Evolutionary conservation across 192 early-diverging fungal genomes (phyloP), one percentile per base, ranked within the genome.

Genomic region (Podila epicladia): DNA sequence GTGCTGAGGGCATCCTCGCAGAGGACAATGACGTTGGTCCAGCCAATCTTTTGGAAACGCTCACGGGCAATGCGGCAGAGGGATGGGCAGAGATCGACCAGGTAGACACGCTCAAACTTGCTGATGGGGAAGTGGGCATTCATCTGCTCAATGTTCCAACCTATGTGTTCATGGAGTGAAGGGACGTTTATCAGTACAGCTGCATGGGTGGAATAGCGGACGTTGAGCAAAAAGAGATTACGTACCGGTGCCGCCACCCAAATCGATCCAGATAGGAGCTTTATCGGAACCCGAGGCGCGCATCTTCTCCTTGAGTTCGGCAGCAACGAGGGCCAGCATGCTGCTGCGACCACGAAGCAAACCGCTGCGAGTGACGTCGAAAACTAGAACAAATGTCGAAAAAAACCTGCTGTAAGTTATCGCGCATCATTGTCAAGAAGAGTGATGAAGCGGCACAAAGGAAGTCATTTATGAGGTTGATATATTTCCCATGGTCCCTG

Each of bases 71-170:
- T 83, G 33, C 91, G 86, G 82, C 95, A 96, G 5, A 95, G 77
- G 2, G 94, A 93, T 15, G 90, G 92, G 55, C 93, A 94, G 15
- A 96, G 89, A 80, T 96, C 95, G 13, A 96, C 91, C 31, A 95
- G 66, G 74, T 95, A 94, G 5, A 96, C 91, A 48, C 79, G 75
- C 75, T 92, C 87, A 76, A 96, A 96, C 79, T 91, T 89, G 68
- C 82, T 82, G 62, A 95, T 92, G 26, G 90, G 92, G 82, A 91
- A 92, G 65, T 86, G 88, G 22, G 75, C 60, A 83, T 94, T 90
- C 95, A 96, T 95, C 45, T 87, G 84, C 67, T 93, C 91, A 71
- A 93, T 91, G 62, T 93, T 93, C 90, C 90, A 90, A 11, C 91
- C 86, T 87, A 64, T 17, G 15, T 4, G 13, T 17, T 3, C 15